Conservation (phyloP, 2,329 filamentous ascomycete species). For the Fusarium subtropicale region DNA sequence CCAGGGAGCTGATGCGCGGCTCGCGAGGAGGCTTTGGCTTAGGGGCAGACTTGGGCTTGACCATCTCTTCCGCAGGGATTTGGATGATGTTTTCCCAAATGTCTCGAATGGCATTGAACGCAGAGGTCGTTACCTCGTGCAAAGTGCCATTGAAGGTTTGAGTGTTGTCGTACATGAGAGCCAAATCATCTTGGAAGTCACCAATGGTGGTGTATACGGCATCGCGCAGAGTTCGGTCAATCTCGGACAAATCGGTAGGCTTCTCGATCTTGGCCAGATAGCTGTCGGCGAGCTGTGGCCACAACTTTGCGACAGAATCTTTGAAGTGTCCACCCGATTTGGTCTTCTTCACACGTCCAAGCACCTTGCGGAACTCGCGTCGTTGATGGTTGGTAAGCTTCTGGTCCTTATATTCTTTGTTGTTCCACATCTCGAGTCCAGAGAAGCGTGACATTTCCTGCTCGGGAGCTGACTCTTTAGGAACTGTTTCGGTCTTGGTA, state of each 20-base stretch:
- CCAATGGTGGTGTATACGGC: slow-evolving; percentile 75
- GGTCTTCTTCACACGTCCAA: slow-evolving; percentile 86
- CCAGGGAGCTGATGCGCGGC: slow-evolving; percentile 46
- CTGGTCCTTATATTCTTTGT: slow-evolving; percentile 58
- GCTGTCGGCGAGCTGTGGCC: slow-evolving; percentile 80
- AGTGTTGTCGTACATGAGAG: slow-evolving; percentile 83
- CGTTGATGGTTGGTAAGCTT: slow-evolving; percentile 69
- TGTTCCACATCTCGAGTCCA: slow-evolving; percentile 55
- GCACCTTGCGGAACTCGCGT: slow-evolving; percentile 71
- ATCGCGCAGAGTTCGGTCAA: slow-evolving; percentile 83
- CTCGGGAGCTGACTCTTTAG: slow-evolving; percentile 43
- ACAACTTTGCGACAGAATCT: slow-evolving; percentile 80
- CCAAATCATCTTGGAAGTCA: slow-evolving; percentile 78
- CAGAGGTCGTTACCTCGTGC: slow-evolving; percentile 76
- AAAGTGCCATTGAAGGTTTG: slow-evolving; percentile 82
- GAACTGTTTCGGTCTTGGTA: slow-evolving; percentile 25
- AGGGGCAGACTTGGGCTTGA: slow-evolving; percentile 65
- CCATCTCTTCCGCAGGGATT: slow-evolving; percentile 64
- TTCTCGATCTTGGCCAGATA: slow-evolving; percentile 75
- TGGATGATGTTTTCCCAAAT: slow-evolving; percentile 61
- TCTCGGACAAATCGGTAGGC: slow-evolving; percentile 85
- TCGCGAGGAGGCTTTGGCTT: slow-evolving; percentile 55
- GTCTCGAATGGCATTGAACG: slow-evolving; percentile 66
- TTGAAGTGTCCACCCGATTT: slow-evolving; percentile 82
- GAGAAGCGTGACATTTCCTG: slow-evolving; percentile 44